Evolutionary conservation across 225 moss, liverwort and hornwort genomes (phyloP), one percentile per base, ranked within the genome.

Genomic region (Pseudoscleropodium purum): DNA sequence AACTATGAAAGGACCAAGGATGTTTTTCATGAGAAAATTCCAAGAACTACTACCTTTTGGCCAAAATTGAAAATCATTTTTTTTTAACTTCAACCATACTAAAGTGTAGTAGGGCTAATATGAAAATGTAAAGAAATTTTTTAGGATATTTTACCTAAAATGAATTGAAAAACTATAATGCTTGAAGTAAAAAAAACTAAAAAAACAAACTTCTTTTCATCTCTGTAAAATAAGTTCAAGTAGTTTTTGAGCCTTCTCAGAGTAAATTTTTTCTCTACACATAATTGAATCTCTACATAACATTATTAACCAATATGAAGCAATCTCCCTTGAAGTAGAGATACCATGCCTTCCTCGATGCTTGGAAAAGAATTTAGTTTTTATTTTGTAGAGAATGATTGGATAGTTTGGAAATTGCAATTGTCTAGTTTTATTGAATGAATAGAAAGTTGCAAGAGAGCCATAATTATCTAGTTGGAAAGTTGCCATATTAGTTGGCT

Each of bases 151-250:
- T 73, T 29, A 17, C 10, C 0, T 6, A 1, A 59, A 59, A 0
- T 41, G 0, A 1, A 27, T 73, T 45, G 29, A 74, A 74, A 45
- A 10, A 10, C 45, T 29, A 12, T 10, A 74, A 72, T 45, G 10
- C 29, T 29, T 29, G 0, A 74, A 74, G 29, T 27, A 9, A 72
- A 0, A 9, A 72, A 0, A 43, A 43, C n/a, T n/a, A 74, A 29
- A 59, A 43, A 43, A 9, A 3, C 9, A 27, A 0, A n/a, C n/a
- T n/a, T n/a, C n/a, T 16, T 43, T 72, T 27, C 16, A 26, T 70
- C 41, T 8, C 4, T 70, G 1, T 5, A 0, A 70, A 39, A 15
- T 1, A 39, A 0, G 29, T 0, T 16, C 0, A 16, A 2, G n/a
- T 0, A 73, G 0, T 29, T 17, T 43, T 29, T 43, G 29, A 73